phyloP scores from a whole-genome alignment of 805 yeast species.

The Citeromyces matritensis region DNA sequence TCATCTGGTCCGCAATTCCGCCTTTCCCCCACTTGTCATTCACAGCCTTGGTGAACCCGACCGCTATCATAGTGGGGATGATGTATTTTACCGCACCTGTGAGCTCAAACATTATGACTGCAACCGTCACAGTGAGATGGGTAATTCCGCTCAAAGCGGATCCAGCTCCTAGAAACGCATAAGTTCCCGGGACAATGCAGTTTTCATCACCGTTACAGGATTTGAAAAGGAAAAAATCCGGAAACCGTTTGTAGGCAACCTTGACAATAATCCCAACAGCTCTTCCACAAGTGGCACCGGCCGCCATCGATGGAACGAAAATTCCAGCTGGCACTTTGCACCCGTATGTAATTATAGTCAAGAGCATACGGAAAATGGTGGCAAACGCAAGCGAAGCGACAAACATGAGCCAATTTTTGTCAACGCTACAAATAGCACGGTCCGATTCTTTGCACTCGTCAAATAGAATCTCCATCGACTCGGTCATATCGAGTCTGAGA shows the following conservation, averaged over 20 bases:
- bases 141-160: constrained; percentile 93
- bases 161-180: constrained; percentile 93
- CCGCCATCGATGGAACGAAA: constrained; percentile 92
- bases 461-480: constrained; percentile 80
- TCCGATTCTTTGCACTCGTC: constrained; percentile 51
- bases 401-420: constrained; percentile 13
- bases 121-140: constrained; percentile 83
- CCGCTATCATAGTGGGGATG: constrained; percentile 92
- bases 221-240: constrained; percentile 17
- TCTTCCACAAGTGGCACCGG: constrained; percentile 91
- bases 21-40: constrained; percentile 60
- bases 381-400: constrained; percentile 51
- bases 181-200: constrained; percentile 86
- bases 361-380: constrained; percentile 49
- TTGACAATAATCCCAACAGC: constrained; percentile 68
- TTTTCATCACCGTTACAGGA: constrained; percentile 17
- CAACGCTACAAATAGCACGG: constrained; percentile 17
- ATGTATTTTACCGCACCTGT: constrained; percentile 91
- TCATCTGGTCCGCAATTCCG: constrained; percentile 96
- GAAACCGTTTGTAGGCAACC: constrained; percentile 21
- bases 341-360: constrained; percentile 81
- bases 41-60: constrained; percentile 74
- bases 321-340: constrained; percentile 96
- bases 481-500: constrained; percentile 83
- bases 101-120: constrained; percentile 87